Percentiles rank a stretch among this genome's conserved stretches.
Evolutionary conservation across 2,329 filamentous ascomycete genomes (phyloP).

Genomic region (Juglanconis sp.): DNA sequence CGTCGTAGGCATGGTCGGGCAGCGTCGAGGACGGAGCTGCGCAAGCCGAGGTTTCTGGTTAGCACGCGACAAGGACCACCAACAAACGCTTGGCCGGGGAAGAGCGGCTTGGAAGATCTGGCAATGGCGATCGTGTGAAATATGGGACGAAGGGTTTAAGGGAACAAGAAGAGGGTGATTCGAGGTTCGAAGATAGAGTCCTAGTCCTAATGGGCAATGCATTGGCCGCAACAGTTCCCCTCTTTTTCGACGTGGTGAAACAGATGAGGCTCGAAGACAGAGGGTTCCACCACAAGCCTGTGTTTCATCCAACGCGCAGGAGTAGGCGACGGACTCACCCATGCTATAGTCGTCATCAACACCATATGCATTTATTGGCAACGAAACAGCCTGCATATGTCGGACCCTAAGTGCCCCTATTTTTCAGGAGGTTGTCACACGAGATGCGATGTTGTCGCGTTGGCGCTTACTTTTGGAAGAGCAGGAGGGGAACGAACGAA

Average conservation of each 20-base stretch:
- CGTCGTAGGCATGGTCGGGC: constrained; percentile 53
- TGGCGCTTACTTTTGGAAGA: not conserved
- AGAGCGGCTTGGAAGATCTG: not conserved
- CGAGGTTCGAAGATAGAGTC: not conserved
- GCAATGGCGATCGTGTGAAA: not conserved
- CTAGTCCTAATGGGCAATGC: not conserved
- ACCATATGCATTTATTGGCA: not conserved
- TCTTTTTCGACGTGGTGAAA: constrained; percentile 18
- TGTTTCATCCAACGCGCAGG: constrained; percentile 17
- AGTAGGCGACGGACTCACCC: constrained; percentile 14
- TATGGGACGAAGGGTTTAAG: not conserved
- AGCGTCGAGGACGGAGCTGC: constrained; percentile 58
- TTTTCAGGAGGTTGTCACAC: not conserved
- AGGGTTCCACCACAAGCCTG: constrained; percentile 6
- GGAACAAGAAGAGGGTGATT: not conserved
- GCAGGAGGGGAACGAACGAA: no score
- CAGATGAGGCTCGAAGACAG: constrained; percentile 18
- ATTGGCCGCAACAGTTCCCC: constrained; percentile 10
- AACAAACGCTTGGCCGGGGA: not conserved
- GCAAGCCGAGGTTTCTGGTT: constrained; percentile 18
- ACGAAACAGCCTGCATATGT: not conserved
- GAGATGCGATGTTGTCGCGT: not conserved
- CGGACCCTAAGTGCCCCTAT: not conserved
- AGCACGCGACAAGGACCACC: constrained; percentile 3
- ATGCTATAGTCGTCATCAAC: constrained; percentile 7